Evolutionary conservation across 352 stramenopile species (phyloP).

Genomic region (Heterotrichella gracilis): DNA sequence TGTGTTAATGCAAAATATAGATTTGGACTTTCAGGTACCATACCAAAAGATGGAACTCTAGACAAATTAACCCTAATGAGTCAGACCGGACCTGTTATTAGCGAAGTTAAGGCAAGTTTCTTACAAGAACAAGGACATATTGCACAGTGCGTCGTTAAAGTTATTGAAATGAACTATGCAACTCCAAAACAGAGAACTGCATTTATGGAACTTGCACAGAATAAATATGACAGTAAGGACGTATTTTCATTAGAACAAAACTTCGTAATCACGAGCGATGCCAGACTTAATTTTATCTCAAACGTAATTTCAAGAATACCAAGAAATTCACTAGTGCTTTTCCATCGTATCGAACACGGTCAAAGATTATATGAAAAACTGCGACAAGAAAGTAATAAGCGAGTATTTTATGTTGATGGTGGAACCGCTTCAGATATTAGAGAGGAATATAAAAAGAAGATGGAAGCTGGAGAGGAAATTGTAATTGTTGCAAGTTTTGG

Average conservation of each 20-base stretch:
- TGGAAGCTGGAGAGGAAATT: not conserved
- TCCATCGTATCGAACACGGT: not conserved
- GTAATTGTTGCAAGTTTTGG: conserved; percentile 11
- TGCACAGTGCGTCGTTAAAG: not conserved
- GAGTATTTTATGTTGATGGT: not conserved
- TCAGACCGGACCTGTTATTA: not conserved
- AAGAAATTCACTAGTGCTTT: not conserved
- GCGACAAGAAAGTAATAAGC: not conserved
- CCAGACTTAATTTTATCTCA: not conserved
- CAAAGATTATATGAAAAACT: not conserved
- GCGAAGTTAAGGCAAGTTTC: not conserved
- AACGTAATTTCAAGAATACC: not conserved
- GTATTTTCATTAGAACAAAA: not conserved
- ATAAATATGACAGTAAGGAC: not conserved
- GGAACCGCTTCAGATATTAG: not conserved
- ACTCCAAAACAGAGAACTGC: too few relatives aligned
- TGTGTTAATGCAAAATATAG: conserved; percentile 9
- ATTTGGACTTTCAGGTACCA: not conserved
- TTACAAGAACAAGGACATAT: not conserved
- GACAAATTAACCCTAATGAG: not conserved
- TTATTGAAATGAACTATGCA: not conserved
- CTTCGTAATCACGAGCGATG: not conserved
- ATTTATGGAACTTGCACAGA: too few relatives aligned
- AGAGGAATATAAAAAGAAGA: not conserved
- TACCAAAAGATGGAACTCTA: not conserved